A percentile compares a stretch with the other conserved stretches of the same genome.
Evolutionary conservation across 2,329 filamentous ascomycete species (phyloP).

Genomic region (Pezizomycotina sp.): DNA sequence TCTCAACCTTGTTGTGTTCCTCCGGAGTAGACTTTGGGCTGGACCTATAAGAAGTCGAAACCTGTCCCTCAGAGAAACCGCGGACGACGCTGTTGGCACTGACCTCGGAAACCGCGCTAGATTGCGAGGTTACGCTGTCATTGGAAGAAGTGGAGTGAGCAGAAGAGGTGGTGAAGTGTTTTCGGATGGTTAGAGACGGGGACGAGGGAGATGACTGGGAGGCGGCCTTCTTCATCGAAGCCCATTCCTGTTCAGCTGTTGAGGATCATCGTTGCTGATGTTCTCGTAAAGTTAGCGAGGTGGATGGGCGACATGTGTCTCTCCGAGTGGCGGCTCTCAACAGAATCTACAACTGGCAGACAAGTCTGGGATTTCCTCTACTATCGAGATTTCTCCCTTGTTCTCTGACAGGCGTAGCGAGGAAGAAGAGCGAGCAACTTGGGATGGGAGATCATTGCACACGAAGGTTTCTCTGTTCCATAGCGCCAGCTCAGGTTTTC

Average conservation of each 20-base stretch:
- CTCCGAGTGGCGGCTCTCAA: slow-evolving; percentile 57
- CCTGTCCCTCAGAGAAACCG: slow-evolving; percentile 65
- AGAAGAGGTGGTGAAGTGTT: slow-evolving; percentile 8
- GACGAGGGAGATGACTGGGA: slow-evolving; percentile 7
- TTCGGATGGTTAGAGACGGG: slow-evolving; percentile 6
- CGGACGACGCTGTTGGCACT: slow-evolving; percentile 58
- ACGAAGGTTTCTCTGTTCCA: slow-evolving; percentile 89
- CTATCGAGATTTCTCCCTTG: slow-evolving; percentile 30
- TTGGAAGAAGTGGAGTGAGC: slow-evolving; percentile 14
- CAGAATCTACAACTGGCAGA: slow-evolving; percentile 69
- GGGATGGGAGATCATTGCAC: slow-evolving; percentile 14
- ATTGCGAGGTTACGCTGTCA: slow-evolving; percentile 19
- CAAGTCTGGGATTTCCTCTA: slow-evolving; percentile 51
- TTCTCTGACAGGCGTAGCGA: slow-evolving; percentile 36
- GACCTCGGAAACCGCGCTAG: slow-evolving; percentile 32
- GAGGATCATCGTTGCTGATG: slow-evolving; percentile 19
- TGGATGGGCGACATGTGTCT: slow-evolving; percentile 86
- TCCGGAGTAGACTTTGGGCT: slow-evolving; percentile 40
- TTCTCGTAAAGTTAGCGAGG: slow-evolving; percentile 60
- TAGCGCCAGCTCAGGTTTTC: slow-evolving; percentile 94
- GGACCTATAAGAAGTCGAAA: slow-evolving; percentile 51
- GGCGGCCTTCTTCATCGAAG: background rate
- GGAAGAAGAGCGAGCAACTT: slow-evolving; percentile 13
- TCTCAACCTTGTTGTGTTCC: slow-evolving; percentile 38
- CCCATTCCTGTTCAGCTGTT: slow-evolving; percentile 15